Evolutionary conservation across 2,329 filamentous ascomycete species (phyloP), one percentile per base, ranked within the genome.

Genomic region (Macrophomina pseudophaseolina): DNA sequence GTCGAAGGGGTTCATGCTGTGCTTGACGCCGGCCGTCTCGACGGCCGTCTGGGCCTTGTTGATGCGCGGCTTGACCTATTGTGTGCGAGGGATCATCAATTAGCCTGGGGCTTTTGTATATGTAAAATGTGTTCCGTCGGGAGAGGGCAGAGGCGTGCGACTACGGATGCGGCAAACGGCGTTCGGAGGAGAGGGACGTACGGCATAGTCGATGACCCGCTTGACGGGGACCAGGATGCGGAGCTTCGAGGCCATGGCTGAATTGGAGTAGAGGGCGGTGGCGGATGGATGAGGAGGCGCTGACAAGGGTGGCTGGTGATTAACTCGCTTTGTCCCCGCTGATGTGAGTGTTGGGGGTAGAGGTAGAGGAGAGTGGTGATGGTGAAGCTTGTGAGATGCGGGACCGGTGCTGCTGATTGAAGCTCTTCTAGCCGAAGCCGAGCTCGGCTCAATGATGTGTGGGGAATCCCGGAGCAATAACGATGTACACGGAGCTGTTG

Each of bases 1-100:
- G 85, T 99, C 95, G 82, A 99, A 99, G 23, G 95, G 95, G 86
- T 98, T 99, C 88, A 99, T 94, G 78, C 90, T 94, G 86, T 98
- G 94, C 83, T 98, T 98, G 76, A 98, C 93, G 72, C 92, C 92
- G 70, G 90, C 86, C 65, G 92, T 97, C 82, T 97, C 94, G 81
- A 99, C 91, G 76, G 89, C 94, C 69, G 94, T 97, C 81, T 88
- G 85, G 70, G 88, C 78, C 72, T 88, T 88, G 83, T 90, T 90
- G 76, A 90, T 87, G 71, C 88, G 87, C 64, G 88, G 88, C 81
- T 90, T 90, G 82, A 90, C 83, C 88, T 90, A 23, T 23, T 23
- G 23, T 23, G 71, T 64, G 35, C 7, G 14, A n/a, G 48, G 46
- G 18, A 23, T 23, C 18, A 28, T 18, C 48, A 33, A 52, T 70